Base-by-base conservation (phyloP, 805 yeast genomes). In the Candida alai region DNA sequence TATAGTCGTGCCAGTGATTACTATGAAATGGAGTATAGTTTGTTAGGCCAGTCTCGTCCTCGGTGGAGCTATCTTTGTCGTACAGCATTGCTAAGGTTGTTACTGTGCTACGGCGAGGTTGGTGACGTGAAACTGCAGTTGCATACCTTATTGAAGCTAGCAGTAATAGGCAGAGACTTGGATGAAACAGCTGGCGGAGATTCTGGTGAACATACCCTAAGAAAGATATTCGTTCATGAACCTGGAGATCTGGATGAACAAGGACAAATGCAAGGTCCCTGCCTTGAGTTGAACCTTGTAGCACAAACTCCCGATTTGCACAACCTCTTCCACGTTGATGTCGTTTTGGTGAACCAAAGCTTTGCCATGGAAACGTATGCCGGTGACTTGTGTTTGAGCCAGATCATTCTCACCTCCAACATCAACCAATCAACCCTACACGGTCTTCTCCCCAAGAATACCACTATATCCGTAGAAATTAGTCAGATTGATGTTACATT, bases 331-430 rank as follows among this genome's bases (percentile, higher is more conserved):
- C 36, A 44, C n/a, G 31, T 48, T 3, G 36, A 48, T 10, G 41
- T 42, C 2, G 35, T 57, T 9, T 20, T 57, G 6, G 21, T 36
- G 4, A 48, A 49, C 32, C 38, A 37, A 14, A 35, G 34, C 5
- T 10, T 35, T 1, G 22, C 29, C 4, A 17, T 13, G 6, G 52
- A 49, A 15, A 37, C 45, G 2, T 40, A 33, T 20, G 40, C 47
- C 3, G 42, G 41, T 29, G 58, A 55, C 25, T 32, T 40, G 1
- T 37, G 48, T n/a, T 24, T 47, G 6, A 33, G 46, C 8, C 65
- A 57, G 39, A 6, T 57, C 1, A 35, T 15, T 0, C 9, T 57
- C 10, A 35, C 37, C n/a, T 39, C 49, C 4, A 14, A 21, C 4
- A 17, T 47, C 6, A 31, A 42, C 14, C 9, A 36, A 4, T 24